phyloP scores from a whole-genome alignment of 768 basidiomycete genomes.

The Amanita fuliginea region DNA sequence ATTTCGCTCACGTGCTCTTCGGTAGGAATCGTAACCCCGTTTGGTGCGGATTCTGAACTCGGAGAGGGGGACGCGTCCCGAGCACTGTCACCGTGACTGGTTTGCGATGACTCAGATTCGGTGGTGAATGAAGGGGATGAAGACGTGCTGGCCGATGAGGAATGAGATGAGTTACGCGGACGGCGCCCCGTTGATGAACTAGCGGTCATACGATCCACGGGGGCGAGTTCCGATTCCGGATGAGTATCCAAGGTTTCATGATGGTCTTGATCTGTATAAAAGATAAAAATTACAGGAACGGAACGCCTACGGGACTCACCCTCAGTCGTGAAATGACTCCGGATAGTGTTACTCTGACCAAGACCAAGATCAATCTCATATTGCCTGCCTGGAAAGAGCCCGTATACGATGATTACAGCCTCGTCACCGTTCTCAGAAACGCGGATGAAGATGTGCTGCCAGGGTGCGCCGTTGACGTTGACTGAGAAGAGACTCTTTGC shows the following conservation, averaged over 20 bases:
- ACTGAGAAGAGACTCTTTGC: conserved; percentile 60
- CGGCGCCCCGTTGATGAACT: conserved; percentile 23
- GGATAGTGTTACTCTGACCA: conserved; percentile 36
- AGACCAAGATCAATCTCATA: conserved; percentile 85
- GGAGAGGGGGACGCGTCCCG: conserved; percentile 18
- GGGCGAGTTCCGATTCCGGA: conserved; percentile 24
- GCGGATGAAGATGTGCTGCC: conserved; percentile 71
- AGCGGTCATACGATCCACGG: conserved; percentile 17
- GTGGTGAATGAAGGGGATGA: conserved; percentile 6
- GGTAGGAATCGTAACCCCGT: conserved; percentile 32
- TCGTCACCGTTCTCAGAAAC: conserved; percentile 77
- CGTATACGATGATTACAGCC: conserved; percentile 86
- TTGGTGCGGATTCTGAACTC: conserved; percentile 1
- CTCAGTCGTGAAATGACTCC: conserved; percentile 61
- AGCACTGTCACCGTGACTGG: conserved; percentile 4
- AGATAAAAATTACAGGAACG: background rate
- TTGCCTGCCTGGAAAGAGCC: conserved; percentile 77
- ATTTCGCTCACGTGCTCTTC: conserved; percentile 63
- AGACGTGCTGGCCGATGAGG: conserved; percentile 8
- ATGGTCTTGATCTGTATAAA: conserved; percentile 17
- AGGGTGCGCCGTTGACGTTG: conserved; percentile 68
- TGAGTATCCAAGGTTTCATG: conserved; percentile 19
- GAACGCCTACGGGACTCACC: conserved; percentile 22
- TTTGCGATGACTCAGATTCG: conserved; percentile 1
- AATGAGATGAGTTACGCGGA: conserved; percentile 7